phyloP scores from a whole-genome alignment of 2,329 filamentous ascomycete genomes.

The Dryadomyces sulphureus region DNA sequence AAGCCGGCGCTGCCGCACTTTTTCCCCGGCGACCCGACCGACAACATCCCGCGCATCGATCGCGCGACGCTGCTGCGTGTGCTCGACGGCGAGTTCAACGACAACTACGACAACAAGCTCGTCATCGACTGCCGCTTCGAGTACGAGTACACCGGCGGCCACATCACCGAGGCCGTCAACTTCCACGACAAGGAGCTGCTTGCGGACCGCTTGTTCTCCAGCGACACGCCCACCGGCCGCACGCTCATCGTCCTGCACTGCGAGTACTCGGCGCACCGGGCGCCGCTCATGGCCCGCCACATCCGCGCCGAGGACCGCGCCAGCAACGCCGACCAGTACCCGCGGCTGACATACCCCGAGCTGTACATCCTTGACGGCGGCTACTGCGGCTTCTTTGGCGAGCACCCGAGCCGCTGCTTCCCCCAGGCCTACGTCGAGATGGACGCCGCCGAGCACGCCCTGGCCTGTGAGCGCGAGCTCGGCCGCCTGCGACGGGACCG shows the following conservation, averaged over 20 bases:
- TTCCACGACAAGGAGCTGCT: slow-evolving; percentile 93
- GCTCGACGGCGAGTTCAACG: slow-evolving; percentile 68
- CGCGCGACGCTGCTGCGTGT: slow-evolving; percentile 73
- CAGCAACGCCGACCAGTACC: slow-evolving; percentile 74
- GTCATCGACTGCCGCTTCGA: slow-evolving; percentile 96
- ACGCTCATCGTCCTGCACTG: slow-evolving; percentile 89
- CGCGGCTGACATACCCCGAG: slow-evolving; percentile 83
- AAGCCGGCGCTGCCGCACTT: slow-evolving; percentile 70
- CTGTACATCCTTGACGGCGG: slow-evolving; percentile 95
- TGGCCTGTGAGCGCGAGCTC: slow-evolving; percentile 87
- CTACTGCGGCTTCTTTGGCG: slow-evolving; percentile 81
- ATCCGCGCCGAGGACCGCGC: slow-evolving; percentile 80
- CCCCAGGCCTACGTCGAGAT: slow-evolving; percentile 96
- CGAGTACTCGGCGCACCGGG: slow-evolving; percentile 94
- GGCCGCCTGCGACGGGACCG: slow-evolving; percentile 77
- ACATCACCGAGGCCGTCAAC: slow-evolving; percentile 87
- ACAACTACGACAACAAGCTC: slow-evolving; percentile 64
- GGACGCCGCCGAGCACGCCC: slow-evolving; percentile 80
- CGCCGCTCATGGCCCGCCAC: slow-evolving; percentile 90
- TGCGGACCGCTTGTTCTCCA: slow-evolving; percentile 60
- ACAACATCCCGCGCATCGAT: slow-evolving; percentile 78
- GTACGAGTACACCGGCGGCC: slow-evolving; percentile 94
- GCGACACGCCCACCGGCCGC: slow-evolving; percentile 33
- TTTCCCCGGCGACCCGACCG: slow-evolving; percentile 61
- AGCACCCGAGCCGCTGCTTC: slow-evolving; percentile 68